Evolutionary conservation across 176 grass and related monocot species (phyloP), one percentile per base, ranked within the genome.

Genomic region (Elymus sibiricus): DNA sequence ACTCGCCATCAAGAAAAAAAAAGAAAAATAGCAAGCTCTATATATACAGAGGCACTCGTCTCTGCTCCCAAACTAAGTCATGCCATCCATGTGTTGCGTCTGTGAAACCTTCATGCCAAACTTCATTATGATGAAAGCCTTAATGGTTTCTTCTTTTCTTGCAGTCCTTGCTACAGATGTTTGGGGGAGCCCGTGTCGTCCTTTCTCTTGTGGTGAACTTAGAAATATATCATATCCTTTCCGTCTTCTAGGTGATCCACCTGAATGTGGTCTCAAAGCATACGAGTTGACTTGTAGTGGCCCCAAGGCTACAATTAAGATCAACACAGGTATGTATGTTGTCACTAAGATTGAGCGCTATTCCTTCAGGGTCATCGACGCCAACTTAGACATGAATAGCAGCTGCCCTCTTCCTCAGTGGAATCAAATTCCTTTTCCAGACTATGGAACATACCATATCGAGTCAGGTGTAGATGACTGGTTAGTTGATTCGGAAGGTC

Each of bases 291-390:
- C n/a, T n/a, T n/a, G n/a, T n/a, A n/a, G n/a, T n/a, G n/a, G n/a
- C n/a, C n/a, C n/a, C n/a, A n/a, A n/a, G n/a, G n/a, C n/a, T n/a
- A n/a, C n/a, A n/a, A n/a, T n/a, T n/a, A n/a, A 39, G 34, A 37
- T 70, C 67, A 37, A 37, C 67, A 31, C 63, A 14, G 63, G 25
- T 27, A 28, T 26, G 29, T 65, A 65, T 27, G 15, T 31, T 65
- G 63, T 65, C 26, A 31, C 27, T 31, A 2, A 26, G 26, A 31
- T 65, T 12, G 29, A 65, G 34, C 34, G 34, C 27, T 65, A 29
- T 65, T 16, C 24, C 5, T 82, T 93, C 56, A 64, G 83, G 63
- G 69, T 78, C 9, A 77, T 90, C 3, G 88, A 93, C 27, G 60
- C 75, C 34, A 73, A 28, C 28, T 77, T 85, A 62, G 56, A 73